phyloP scores from a whole-genome alignment of 1,139 yeast species.

The Protomyces pachydermus region DNA sequence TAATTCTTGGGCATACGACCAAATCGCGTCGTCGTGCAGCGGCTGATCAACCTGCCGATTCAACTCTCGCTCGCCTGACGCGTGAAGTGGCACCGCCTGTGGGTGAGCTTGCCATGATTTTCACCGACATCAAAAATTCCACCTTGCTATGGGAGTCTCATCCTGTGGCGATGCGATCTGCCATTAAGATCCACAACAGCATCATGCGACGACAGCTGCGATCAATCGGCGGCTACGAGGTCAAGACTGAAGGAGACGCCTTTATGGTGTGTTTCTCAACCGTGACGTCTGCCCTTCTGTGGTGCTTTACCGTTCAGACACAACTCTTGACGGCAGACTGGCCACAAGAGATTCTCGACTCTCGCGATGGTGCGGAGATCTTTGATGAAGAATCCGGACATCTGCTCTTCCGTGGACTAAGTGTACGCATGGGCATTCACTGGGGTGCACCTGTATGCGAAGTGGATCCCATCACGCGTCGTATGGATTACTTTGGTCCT shows the following conservation, averaged over 20 bases:
- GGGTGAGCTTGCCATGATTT: slow-evolving; percentile 90
- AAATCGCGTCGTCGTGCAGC: slow-evolving; percentile 22
- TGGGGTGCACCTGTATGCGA: slow-evolving; percentile 99
- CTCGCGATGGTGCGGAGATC: slow-evolving; percentile 78
- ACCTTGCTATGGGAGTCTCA: slow-evolving; percentile 89
- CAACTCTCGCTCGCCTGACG: slow-evolving; percentile 27
- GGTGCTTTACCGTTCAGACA: slow-evolving; percentile 93
- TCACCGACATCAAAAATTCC: slow-evolving; percentile 94
- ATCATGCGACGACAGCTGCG: slow-evolving; percentile 91
- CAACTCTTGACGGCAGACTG: slow-evolving; percentile 81
- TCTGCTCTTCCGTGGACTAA: slow-evolving; percentile 73
- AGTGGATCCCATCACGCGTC: slow-evolving; percentile 83
- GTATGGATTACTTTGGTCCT: slow-evolving; percentile 99
- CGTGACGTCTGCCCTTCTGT: slow-evolving; percentile 78
- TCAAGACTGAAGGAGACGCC: slow-evolving; percentile 98
- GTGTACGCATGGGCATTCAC: slow-evolving; percentile 96
- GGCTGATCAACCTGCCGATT: slow-evolving; percentile 27
- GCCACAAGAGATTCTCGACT: slow-evolving; percentile 88
- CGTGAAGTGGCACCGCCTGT: slow-evolving; percentile 87
- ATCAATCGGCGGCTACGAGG: slow-evolving; percentile 94
- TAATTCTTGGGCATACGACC: slow-evolving; percentile 3
- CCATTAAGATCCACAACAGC: slow-evolving; percentile 87
- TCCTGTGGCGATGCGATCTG: slow-evolving; percentile 93
- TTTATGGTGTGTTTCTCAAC: slow-evolving; percentile 98
- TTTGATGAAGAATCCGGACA: slow-evolving; percentile 58